Conservation (phyloP, 2,329 filamentous ascomycete genomes). For the Alternaria consortialis region DNA sequence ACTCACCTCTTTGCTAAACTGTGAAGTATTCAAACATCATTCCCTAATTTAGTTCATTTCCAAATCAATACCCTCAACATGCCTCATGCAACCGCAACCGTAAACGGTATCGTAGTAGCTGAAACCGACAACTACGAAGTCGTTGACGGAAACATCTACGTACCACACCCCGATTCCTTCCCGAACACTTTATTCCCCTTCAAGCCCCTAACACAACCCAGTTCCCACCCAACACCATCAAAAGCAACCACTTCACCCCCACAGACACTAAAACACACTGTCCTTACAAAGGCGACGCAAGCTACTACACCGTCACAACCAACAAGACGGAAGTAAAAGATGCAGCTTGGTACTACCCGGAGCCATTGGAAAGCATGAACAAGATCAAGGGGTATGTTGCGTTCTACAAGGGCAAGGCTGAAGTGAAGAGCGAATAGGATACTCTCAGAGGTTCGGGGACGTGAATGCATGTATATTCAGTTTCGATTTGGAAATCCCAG, state of each 20-base stretch:
- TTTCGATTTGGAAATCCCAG: background rate
- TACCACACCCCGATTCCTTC: slow-evolving; percentile 19
- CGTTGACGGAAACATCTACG: slow-evolving; percentile 68
- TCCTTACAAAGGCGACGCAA: slow-evolving; percentile 66
- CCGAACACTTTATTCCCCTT: no score
- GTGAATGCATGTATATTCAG: slow-evolving; percentile 3
- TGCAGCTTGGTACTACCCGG: slow-evolving; percentile 68
- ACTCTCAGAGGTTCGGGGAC: background rate
- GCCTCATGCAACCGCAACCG: slow-evolving; percentile 56
- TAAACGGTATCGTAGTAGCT: slow-evolving; percentile 62
- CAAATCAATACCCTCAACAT: slow-evolving; percentile 16
- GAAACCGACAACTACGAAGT: slow-evolving; percentile 61
- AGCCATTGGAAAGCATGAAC: slow-evolving; percentile 59
- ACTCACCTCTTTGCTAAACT: background rate
- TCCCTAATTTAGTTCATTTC: background rate
- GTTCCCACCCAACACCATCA: slow-evolving; percentile 55
- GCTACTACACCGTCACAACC: slow-evolving; percentile 64
- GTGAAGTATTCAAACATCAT: background rate
- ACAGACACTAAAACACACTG: slow-evolving; percentile 62
- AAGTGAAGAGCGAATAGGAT: slow-evolving; percentile 21
- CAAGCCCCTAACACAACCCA: slow-evolving; percentile 9
- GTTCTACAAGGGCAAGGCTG: slow-evolving; percentile 61
- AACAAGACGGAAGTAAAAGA: slow-evolving; percentile 61
- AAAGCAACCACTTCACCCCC: slow-evolving; percentile 54
- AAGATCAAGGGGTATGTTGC: slow-evolving; percentile 66